phyloP scores from a whole-genome alignment of 306 rosid species.

The Mimosa bimucronata region DNA sequence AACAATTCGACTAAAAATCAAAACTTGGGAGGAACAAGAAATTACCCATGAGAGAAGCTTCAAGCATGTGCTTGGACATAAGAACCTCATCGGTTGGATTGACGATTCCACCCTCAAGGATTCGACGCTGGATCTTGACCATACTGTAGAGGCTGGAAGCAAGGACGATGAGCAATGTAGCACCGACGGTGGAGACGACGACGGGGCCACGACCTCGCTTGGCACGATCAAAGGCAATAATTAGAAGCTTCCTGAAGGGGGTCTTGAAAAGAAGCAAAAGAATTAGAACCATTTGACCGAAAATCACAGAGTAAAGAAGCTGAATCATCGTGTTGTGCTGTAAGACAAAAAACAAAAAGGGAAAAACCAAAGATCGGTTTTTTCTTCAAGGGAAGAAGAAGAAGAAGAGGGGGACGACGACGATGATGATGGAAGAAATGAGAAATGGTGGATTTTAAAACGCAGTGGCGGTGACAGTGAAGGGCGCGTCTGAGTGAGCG shows the following conservation, averaged over 20 bases:
- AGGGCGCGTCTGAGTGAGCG: not conserved
- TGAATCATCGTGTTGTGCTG: constrained; percentile 58
- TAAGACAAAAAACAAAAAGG: too few relatives aligned
- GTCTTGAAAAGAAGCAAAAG: constrained; percentile 69
- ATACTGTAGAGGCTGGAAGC: constrained; percentile 65
- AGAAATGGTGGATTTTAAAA: not conserved
- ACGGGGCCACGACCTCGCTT: constrained; percentile 92
- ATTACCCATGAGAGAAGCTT: constrained; percentile 94
- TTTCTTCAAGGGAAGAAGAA: not conserved
- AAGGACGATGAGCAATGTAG: constrained; percentile 66
- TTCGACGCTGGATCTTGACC: constrained; percentile 63
- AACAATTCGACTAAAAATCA: not conserved
- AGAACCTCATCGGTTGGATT: constrained; percentile 95
- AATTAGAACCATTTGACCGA: constrained; percentile 62
- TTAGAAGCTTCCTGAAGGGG: constrained; percentile 85
- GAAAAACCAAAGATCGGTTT: not conserved
- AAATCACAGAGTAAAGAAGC: constrained; percentile 68
- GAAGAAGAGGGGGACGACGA: not conserved
- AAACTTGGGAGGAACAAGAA: not conserved
- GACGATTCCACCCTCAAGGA: constrained; percentile 58
- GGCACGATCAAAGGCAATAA: constrained; percentile 66
- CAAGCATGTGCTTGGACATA: constrained; percentile 79
- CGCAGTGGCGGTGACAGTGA: not conserved
- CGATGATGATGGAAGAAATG: not conserved
- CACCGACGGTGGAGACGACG: constrained; percentile 68